phyloP scores from a whole-genome alignment of 768 basidiomycete genomes.

The Macrolepiota fuliginosa region DNA sequence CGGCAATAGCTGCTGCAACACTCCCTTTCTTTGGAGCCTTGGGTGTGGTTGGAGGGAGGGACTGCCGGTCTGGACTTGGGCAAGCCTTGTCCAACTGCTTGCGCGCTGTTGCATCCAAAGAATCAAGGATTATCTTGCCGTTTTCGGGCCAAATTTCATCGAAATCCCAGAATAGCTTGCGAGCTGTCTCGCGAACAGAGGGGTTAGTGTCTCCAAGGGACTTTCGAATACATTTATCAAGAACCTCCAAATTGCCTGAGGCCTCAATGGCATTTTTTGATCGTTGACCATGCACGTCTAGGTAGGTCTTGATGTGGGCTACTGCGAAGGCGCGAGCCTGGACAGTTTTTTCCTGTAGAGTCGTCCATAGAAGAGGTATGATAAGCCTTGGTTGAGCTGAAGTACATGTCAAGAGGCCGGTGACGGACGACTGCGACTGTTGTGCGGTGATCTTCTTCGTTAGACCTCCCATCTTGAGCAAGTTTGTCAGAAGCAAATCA shows the following conservation, averaged over 20 bases:
- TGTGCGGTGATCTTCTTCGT: slow-evolving; percentile 93
- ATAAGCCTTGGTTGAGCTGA: slow-evolving; percentile 70
- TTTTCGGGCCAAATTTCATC: slow-evolving; percentile 71
- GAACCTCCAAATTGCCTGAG: slow-evolving; percentile 59
- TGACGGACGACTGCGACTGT: slow-evolving; percentile 74
- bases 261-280: slow-evolving; percentile 67
- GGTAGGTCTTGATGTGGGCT: slow-evolving; percentile 69
- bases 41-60: slow-evolving; percentile 47
- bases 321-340: slow-evolving; percentile 68
- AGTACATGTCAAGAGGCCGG: slow-evolving; percentile 64
- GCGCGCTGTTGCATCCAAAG: slow-evolving; percentile 63
- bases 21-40: slow-evolving; percentile 73
- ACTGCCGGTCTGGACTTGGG: slow-evolving; percentile 51
- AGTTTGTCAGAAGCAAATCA: slow-evolving; percentile 71
- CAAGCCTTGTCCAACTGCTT: slow-evolving; percentile 89
- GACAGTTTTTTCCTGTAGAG: slow-evolving; percentile 77
- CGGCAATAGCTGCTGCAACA: slow-evolving; percentile 84
- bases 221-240: slow-evolving; percentile 76
- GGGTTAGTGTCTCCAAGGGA: slow-evolving; percentile 79
- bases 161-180: slow-evolving; percentile 79
- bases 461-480: slow-evolving; percentile 82
- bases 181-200: slow-evolving; percentile 68
- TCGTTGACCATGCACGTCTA: slow-evolving; percentile 70
- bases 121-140: slow-evolving; percentile 59
- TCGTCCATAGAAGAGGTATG: slow-evolving; percentile 65